Conservation (phyloP, 2,329 filamentous ascomycete genomes). For the Apiospora phragmitis region DNA sequence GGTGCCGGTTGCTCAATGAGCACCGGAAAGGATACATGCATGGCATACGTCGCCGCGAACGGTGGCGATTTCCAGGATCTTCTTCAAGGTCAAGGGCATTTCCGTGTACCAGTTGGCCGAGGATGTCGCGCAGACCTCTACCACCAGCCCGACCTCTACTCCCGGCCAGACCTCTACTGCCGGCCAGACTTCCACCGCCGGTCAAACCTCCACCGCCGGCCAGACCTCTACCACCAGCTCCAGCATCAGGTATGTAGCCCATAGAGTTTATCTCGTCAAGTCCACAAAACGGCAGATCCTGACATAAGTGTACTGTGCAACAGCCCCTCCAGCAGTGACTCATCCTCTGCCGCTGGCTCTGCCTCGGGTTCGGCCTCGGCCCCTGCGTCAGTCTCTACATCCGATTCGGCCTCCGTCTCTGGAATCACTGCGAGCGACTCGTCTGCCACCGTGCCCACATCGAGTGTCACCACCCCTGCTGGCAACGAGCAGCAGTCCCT, state of each 20-base stretch:
- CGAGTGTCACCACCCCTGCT: constrained; percentile 11
- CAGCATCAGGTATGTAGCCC: too few species aligned
- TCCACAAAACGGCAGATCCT: too few species aligned
- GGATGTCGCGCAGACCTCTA: not conserved
- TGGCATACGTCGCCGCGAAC: constrained; percentile 22
- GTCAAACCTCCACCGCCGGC: not conserved
- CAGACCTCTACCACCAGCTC: not conserved
- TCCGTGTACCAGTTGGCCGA: constrained; percentile 17
- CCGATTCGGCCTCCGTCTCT: not conserved
- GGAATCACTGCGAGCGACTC: not conserved
- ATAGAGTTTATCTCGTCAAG: too few species aligned
- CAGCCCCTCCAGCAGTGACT: not conserved
- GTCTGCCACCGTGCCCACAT: not conserved
- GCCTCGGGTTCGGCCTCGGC: not conserved
- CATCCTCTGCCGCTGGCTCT: not conserved
- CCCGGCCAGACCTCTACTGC: not conserved
- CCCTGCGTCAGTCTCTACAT: not conserved
- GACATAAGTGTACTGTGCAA: too few species aligned
- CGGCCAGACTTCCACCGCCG: not conserved
- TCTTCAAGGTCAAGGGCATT: constrained; percentile 26
- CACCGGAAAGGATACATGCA: constrained; percentile 22
- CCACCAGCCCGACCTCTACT: not conserved
- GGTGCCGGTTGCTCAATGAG: constrained; percentile 19
- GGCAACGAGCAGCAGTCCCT: not conserved
- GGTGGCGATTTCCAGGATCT: constrained; percentile 18